Conservation (phyloP, 2,329 filamentous ascomycete species). For the Penicillium sp. region DNA sequence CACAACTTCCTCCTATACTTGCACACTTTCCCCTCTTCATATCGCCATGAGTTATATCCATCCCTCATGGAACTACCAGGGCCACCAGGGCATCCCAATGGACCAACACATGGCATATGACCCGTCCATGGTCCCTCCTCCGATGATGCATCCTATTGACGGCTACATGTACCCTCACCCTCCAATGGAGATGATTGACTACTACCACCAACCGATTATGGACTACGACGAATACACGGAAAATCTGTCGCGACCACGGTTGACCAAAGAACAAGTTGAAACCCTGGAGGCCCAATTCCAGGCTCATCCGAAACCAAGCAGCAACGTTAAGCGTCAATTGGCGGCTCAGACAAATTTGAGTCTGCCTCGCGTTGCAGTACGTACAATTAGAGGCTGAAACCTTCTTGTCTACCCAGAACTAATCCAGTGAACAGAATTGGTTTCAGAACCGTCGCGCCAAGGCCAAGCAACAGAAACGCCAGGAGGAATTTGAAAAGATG, state of each 20-base stretch:
- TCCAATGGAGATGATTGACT: constrained; percentile 45
- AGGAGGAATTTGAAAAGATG: constrained; percentile 49
- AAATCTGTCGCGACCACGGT: constrained; percentile 48
- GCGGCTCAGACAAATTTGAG: constrained; percentile 50
- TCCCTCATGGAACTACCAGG: constrained; percentile 36
- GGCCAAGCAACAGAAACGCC: constrained; percentile 51
- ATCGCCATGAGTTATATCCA: constrained; percentile 41
- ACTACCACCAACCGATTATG: constrained; percentile 41
- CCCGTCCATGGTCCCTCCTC: constrained; percentile 36
- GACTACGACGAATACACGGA: constrained; percentile 50
- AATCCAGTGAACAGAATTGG: constrained; percentile 46
- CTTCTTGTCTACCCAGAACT: background rate
- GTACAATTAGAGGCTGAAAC: constrained; percentile 20
- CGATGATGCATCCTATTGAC: constrained; percentile 41
- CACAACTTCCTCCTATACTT: constrained; percentile 3
- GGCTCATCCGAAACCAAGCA: constrained; percentile 51
- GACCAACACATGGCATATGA: constrained; percentile 39
- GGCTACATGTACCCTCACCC: constrained; percentile 39
- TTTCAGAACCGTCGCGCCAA: constrained; percentile 54
- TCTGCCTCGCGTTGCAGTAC: constrained; percentile 49
- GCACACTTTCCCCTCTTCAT: background rate
- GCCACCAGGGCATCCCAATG: constrained; percentile 36
- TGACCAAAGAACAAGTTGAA: constrained; percentile 53
- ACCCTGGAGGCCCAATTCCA: constrained; percentile 51
- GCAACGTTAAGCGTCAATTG: constrained; percentile 50